These are phyloP conservation scores for Coemansia reversa DNA, from an alignment of 192 early-diverging fungal genomes.

Conservation along the genomic window DNA sequence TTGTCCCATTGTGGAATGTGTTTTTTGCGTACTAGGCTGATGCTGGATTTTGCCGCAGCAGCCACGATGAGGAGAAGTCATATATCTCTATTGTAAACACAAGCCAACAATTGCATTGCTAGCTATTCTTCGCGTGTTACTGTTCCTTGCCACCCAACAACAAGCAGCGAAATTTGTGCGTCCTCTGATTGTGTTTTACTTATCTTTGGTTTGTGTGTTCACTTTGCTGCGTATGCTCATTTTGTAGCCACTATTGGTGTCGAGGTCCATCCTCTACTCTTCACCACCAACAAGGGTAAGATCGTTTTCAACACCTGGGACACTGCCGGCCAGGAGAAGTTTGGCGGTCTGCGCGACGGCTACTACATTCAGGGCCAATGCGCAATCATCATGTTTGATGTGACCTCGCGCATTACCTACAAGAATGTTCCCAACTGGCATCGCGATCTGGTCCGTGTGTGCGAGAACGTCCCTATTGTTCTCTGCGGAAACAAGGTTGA, in stretches of 20 bases:
- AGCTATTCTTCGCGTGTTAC: background rate
- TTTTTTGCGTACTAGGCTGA: conserved; percentile 8
- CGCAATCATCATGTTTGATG: conserved; percentile 99
- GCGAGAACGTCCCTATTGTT: conserved; percentile 99
- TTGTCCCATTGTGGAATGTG: conserved; percentile 1
- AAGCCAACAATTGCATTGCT: background rate
- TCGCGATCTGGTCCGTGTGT: conserved; percentile 97
- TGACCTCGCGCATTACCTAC: conserved; percentile 99
- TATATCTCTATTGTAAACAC: background rate
- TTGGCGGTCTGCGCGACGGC: conserved; percentile 99
- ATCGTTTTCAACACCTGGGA: conserved; percentile 99
- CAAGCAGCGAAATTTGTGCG: background rate
- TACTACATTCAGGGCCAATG: conserved; percentile 99
- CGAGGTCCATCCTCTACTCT: conserved; percentile 96
- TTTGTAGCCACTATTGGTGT: conserved; percentile 93
- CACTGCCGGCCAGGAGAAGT: conserved; percentile 99
- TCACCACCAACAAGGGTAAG: conserved; percentile 96
- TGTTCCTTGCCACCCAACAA: background rate
- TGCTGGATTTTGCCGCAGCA: background rate
- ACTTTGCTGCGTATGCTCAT: conserved; percentile 27
- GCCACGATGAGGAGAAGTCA: background rate
- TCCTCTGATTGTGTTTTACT: conserved; percentile 6
- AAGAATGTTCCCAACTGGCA: conserved; percentile 99
- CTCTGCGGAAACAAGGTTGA: conserved; percentile 99
- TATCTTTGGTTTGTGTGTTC: conserved; percentile 4